These are phyloP conservation scores for Colletotrichum nymphaeae DNA, from an alignment of 2,329 filamentous ascomycete genomes.

Conservation along the genomic window DNA sequence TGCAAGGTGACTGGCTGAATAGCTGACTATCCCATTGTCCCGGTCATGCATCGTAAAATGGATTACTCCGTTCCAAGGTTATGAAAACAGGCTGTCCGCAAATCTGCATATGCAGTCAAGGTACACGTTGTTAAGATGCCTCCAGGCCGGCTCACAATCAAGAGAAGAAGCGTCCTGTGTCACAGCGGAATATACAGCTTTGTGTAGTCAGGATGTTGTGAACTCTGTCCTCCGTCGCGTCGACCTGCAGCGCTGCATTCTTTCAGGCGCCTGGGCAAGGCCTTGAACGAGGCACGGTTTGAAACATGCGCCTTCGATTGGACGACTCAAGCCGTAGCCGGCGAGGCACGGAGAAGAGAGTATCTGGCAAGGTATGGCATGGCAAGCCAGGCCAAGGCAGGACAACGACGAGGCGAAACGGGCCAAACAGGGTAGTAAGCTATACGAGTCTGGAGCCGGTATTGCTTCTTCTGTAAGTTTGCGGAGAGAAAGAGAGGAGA, in stretches of 20 bases:
- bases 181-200: not conserved
- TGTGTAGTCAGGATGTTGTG: constrained; percentile 1
- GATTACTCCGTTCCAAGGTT: not conserved
- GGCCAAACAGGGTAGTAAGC: not conserved
- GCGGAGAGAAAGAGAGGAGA: constrained; percentile 1
- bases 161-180: not conserved
- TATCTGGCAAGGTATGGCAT: not conserved
- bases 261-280: constrained; percentile 3
- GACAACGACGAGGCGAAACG: not conserved
- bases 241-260: constrained; percentile 13
- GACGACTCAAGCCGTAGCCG: not conserved
- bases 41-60: not conserved
- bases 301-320: constrained; percentile 29
- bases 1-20: not conserved
- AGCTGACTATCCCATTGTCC: not conserved
- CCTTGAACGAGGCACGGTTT: constrained; percentile 17
- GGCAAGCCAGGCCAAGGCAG: not conserved
- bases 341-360: constrained; percentile 8
- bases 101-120: not conserved
- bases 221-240: constrained; percentile 12
- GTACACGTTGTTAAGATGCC: not conserved
- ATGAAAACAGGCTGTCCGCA: not conserved
- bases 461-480: not conserved
- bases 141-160: not conserved
- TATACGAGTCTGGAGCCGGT: not conserved